Conservation (phyloP, 352 stramenopile genomes). For the Globisporangium yorkense region DNA sequence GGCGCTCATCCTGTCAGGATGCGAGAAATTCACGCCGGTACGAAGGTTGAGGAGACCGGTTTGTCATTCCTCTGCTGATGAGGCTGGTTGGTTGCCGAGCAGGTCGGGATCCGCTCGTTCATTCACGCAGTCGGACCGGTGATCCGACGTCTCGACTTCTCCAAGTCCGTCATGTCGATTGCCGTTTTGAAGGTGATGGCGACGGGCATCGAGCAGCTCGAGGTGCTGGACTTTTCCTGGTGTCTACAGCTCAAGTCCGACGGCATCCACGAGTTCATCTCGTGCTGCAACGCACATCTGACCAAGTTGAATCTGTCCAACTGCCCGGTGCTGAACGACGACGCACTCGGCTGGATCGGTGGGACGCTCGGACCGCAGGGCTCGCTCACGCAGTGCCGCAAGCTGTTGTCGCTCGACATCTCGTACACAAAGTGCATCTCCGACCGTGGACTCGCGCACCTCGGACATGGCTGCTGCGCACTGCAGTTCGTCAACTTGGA, state of each 20-base stretch:
- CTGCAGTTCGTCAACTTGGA: slow-evolving; percentile 79
- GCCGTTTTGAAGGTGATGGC: slow-evolving; percentile 69
- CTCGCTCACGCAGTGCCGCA: slow-evolving; percentile 52
- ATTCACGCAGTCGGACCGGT: slow-evolving; percentile 45
- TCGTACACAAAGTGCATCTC: slow-evolving; percentile 52
- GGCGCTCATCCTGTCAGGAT: slow-evolving; percentile 43
- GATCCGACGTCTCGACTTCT: slow-evolving; percentile 49
- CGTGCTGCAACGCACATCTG: slow-evolving; percentile 52
- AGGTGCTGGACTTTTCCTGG: slow-evolving; percentile 51
- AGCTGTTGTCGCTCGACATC: slow-evolving; percentile 61
- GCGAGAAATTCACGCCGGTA: slow-evolving; percentile 45
- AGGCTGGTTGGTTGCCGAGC: neutral
- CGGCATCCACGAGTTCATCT: slow-evolving; percentile 61
- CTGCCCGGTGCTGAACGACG: slow-evolving; percentile 59
- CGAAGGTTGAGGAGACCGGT: neutral
- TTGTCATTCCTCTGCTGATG: neutral
- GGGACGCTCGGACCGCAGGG: slow-evolving; percentile 55
- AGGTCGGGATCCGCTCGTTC: slow-evolving; percentile 70
- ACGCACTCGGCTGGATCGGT: slow-evolving; percentile 67
- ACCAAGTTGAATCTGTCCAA: slow-evolving; percentile 52
- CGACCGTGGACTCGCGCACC: slow-evolving; percentile 46
- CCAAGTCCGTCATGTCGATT: slow-evolving; percentile 36
- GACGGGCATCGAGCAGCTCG: slow-evolving; percentile 50
- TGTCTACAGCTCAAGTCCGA: slow-evolving; percentile 52
- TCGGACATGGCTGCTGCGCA: slow-evolving; percentile 37